These are phyloP conservation scores for Cystofilobasidium bisporidii DNA, from an alignment of 768 basidiomycete species.

Conservation along the genomic window DNA sequence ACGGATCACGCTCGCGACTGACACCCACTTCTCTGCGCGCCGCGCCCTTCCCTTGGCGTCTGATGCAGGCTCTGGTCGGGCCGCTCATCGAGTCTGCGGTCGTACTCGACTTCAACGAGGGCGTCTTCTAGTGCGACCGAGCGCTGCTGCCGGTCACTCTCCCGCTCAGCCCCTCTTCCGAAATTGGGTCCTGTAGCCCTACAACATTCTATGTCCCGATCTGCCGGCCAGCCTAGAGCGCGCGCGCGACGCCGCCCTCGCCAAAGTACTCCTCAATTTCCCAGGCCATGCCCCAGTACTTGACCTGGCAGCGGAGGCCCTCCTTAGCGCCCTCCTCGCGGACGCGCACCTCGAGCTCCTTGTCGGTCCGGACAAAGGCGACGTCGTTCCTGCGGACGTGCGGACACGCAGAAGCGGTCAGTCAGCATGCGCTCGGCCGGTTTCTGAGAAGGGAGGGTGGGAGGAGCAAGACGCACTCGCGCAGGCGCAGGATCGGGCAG, in stretches of 20 bases:
- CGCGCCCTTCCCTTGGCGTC: not conserved
- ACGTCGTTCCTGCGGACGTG: constrained; percentile 57
- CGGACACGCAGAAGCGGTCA: not conserved
- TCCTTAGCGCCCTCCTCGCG: constrained; percentile 54
- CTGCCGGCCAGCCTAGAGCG: not conserved
- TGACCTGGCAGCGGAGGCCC: constrained; percentile 62
- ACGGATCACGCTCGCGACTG: too few species aligned
- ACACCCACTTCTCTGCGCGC: not conserved
- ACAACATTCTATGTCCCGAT: too few species aligned
- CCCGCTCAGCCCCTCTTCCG: too few species aligned
- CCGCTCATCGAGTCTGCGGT: not conserved
- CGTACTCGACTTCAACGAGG: constrained; percentile 19
- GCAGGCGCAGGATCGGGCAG: constrained; percentile 75
- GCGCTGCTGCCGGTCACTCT: not conserved
- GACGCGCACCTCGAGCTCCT: constrained; percentile 72
- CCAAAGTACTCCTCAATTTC: constrained; percentile 79
- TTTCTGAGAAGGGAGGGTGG: constrained; percentile 6
- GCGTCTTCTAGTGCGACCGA: constrained; percentile 7
- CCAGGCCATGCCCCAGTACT: constrained; percentile 92
- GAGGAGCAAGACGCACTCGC: constrained; percentile 48
- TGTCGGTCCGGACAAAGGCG: constrained; percentile 65
- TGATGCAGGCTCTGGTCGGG: not conserved
- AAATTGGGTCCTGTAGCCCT: too few species aligned
- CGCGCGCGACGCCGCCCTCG: constrained; percentile 24
- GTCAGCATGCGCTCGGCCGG: constrained; percentile 5